Percentiles rank a stretch among this genome's conserved stretches.
These are phyloP conservation scores for Angophora floribunda DNA, from an alignment of 345 rosid genomes.

Conservation along the genomic window DNA sequence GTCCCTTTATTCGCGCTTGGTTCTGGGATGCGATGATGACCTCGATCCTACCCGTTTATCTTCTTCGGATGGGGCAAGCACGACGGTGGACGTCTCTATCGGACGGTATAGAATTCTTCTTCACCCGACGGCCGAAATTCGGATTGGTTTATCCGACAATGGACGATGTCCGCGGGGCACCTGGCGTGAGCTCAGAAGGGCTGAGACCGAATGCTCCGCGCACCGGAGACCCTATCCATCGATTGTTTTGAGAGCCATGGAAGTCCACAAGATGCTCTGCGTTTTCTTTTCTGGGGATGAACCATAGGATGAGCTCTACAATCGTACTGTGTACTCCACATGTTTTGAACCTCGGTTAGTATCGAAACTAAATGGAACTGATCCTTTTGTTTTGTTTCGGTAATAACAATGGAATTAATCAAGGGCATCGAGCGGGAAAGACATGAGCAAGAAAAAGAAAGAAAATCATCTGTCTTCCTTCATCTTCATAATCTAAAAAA, in stretches of 20 bases:
- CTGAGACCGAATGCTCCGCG: neutral
- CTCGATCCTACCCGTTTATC: neutral
- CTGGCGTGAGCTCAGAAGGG: neutral
- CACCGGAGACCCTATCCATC: neutral
- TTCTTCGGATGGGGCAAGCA: neutral
- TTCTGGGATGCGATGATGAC: neutral
- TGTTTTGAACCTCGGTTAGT: neutral
- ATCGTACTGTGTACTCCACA: neutral
- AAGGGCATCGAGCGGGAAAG: neutral
- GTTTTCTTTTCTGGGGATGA: neutral
- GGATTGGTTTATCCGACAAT: neutral
- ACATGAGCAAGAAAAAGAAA: neutral
- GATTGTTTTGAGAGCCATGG: neutral
- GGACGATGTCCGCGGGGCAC: neutral
- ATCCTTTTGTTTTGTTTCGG: neutral
- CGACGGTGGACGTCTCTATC: neutral
- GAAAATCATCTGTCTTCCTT: neutral
- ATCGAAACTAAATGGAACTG: neutral
- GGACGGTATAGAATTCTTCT: neutral
- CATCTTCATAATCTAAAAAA: neutral
- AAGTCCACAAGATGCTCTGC: neutral
- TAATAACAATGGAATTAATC: neutral
- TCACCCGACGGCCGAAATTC: neutral
- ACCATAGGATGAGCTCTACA: neutral
- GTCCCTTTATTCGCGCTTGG: neutral